phyloP scores from a whole-genome alignment of 2,329 filamentous ascomycete species.

The Sporothrix brasiliensis region DNA sequence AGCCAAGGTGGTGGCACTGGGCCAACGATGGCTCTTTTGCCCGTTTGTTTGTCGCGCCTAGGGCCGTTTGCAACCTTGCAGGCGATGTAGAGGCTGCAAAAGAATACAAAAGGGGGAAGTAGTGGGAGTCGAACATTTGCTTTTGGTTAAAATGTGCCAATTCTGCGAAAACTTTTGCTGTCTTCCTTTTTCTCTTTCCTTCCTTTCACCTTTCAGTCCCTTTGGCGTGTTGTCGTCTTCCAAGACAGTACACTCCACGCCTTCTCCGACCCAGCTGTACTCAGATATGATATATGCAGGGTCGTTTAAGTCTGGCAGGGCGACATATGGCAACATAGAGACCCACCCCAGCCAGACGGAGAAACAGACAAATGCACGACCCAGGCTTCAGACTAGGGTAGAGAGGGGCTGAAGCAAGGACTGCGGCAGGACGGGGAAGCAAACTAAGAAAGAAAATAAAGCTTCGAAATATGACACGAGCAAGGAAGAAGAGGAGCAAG shows the following conservation, averaged over 20 bases:
- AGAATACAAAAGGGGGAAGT: background rate
- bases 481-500: background rate
- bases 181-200: background rate
- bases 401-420: no score
- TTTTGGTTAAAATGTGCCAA: background rate
- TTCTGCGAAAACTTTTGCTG: background rate
- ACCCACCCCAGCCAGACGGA: background rate
- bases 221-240: background rate
- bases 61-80: background rate
- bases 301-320: constrained; percentile 7
- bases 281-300: constrained; percentile 8
- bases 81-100: no score
- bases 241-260: background rate
- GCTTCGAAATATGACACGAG: background rate
- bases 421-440: no score
- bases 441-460: background rate
- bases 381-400: constrained; percentile 1
- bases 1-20: background rate
- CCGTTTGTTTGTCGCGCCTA: background rate
- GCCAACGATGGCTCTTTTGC: background rate
- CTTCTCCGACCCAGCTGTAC: background rate
- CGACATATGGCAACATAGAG: background rate
- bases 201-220: background rate
- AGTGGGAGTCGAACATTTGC: no score
- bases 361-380: constrained; percentile 17